Evolutionary conservation across 768 basidiomycete species (phyloP).

Genomic region (Boletus reticuloceps): DNA sequence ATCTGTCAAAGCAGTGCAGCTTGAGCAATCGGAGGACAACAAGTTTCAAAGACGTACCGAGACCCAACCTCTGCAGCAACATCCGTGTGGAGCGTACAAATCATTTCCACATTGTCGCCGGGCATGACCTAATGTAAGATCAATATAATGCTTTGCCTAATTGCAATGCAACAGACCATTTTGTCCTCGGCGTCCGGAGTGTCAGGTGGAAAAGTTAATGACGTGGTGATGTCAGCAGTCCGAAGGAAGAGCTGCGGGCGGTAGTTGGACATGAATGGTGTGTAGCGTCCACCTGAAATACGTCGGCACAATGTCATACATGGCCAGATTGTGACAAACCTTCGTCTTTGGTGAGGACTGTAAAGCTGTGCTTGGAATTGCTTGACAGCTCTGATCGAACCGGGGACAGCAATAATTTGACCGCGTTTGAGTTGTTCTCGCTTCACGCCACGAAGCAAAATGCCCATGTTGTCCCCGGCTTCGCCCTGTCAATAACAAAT

Average conservation of each 20-base stretch:
- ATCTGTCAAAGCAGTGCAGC: conserved; percentile 34
- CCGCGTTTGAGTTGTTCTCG: conserved; percentile 94
- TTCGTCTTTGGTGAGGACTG: conserved; percentile 37
- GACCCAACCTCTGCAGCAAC: conserved; percentile 88
- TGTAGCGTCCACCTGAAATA: conserved; percentile 66
- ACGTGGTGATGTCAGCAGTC: conserved; percentile 89
- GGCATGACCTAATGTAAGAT: conserved; percentile 74
- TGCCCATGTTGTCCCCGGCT: conserved; percentile 99
- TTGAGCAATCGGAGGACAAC: neutral
- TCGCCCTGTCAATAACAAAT: conserved; percentile 57
- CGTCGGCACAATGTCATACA: conserved; percentile 44
- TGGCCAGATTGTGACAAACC: conserved; percentile 37
- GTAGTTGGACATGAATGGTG: conserved; percentile 92
- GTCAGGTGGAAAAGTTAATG: conserved; percentile 82
- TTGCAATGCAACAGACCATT: conserved; percentile 53
- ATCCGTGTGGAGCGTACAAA: conserved; percentile 78
- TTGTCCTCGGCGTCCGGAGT: conserved; percentile 80
- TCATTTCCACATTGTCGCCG: conserved; percentile 95
- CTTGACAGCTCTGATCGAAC: conserved; percentile 90
- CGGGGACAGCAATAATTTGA: conserved; percentile 85
- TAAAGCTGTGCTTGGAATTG: conserved; percentile 95
- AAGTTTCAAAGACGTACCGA: conserved; percentile 41
- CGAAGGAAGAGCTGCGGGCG: conserved; percentile 94
- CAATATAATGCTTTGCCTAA: neutral
- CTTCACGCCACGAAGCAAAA: conserved; percentile 93